Evolutionary conservation across 1,139 yeast species (phyloP), one percentile per base, ranked within the genome.

Genomic region (Meyerozyma sp.): DNA sequence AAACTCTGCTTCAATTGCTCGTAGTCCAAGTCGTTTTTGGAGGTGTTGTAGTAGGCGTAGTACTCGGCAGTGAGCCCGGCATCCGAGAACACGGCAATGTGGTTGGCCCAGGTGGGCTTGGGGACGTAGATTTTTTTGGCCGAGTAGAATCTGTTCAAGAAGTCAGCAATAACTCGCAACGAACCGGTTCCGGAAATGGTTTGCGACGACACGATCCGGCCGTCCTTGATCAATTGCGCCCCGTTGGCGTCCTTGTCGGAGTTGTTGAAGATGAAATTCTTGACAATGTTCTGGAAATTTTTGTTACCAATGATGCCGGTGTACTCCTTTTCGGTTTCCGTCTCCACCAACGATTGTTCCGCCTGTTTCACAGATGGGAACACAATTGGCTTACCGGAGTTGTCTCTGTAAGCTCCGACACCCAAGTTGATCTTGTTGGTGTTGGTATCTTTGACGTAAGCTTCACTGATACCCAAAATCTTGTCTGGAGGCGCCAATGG

Each of bases 41-140:
- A 55, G 51, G 72, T 73, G 57, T 81, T 77, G 58, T 81, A 79
- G 62, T 82, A 82, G 45, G 65, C 62, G 64, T 65, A 71, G 63
- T 51, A 70, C 57, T 67, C 71, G 10, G 76, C 50, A n/a, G 44
- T 38, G 54, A 70, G 54, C 25, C 82, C 82, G 28, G 81, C 73
- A 50, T 73, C 79, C 48, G 70, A 64, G 58, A 78, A 73, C 45
- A 79, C 81, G 25, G 80, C 78, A 48, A 73, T 72, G 61, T 83
- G 89, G 68, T 83, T 83, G 46, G 89, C 89, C 90, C 90, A 83
- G 32, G 89, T 78, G 46, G 90, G 90, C 53, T 73, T 70, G 44
- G 90, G 88, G 42, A 82, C 73, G 56, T 77, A 70, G 54, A 83
- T 70, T 51, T 70, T 63, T 51, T 69, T 64, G 41, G 61, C 54